phyloP scores from a whole-genome alignment of 805 yeast genomes.

The Lipomyces kockii region DNA sequence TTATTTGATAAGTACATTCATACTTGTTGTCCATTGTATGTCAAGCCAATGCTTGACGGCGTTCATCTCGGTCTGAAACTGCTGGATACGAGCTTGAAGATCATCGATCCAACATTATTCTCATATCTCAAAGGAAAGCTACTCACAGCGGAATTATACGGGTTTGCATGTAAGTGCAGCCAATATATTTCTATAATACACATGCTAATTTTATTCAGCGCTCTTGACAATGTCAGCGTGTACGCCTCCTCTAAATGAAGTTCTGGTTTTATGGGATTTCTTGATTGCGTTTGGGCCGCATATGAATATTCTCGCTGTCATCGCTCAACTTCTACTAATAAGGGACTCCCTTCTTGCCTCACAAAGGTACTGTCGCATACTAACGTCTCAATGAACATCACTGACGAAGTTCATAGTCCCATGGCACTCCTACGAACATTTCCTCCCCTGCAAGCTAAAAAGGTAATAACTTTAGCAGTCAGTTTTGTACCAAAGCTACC shows the following conservation, averaged over 20 bases:
- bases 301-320: slow-evolving; percentile 79
- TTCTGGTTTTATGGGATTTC: slow-evolving; percentile 84
- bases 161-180: slow-evolving; percentile 53
- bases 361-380: slow-evolving; percentile 41
- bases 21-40: slow-evolving; percentile 73
- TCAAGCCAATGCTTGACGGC: slow-evolving; percentile 76
- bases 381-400: not conserved
- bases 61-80: slow-evolving; percentile 74
- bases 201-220: slow-evolving; percentile 44
- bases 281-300: slow-evolving; percentile 90
- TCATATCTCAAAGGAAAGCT: slow-evolving; percentile 63
- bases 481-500: slow-evolving; percentile 81
- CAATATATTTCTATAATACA: no score
- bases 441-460: slow-evolving; percentile 72
- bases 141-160: slow-evolving; percentile 83
- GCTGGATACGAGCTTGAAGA: slow-evolving; percentile 72
- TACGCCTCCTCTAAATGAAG: slow-evolving; percentile 80
- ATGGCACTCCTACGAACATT: slow-evolving; percentile 75
- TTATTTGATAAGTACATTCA: slow-evolving; percentile 66
- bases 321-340: slow-evolving; percentile 77
- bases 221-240: slow-evolving; percentile 85
- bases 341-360: slow-evolving; percentile 65
- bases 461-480: slow-evolving; percentile 75
- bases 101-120: slow-evolving; percentile 74
- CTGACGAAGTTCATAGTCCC: slow-evolving; percentile 50